Percentiles rank a stretch among this genome's conserved stretches.
These are phyloP conservation scores for Gaertneriomyces semiglobifer DNA, from an alignment of 192 early-diverging fungal genomes.

Conservation along the genomic window DNA sequence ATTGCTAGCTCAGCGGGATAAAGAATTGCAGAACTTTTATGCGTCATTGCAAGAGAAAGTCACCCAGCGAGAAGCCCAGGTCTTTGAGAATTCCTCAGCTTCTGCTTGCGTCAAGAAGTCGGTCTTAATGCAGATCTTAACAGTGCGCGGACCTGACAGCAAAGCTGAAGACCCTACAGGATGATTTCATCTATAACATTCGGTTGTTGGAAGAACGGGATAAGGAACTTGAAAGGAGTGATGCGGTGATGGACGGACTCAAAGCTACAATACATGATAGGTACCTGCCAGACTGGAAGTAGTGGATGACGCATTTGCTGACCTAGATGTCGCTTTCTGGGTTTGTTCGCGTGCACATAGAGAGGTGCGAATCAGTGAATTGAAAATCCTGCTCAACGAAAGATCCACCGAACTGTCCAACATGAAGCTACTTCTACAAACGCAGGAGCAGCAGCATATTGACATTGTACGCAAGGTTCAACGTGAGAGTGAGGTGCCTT, in stretches of 20 bases:
- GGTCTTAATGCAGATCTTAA: not conserved
- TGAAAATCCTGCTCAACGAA: constrained; percentile 32
- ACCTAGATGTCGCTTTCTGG: not conserved
- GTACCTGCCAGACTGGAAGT: constrained; percentile 8
- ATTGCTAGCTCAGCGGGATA: constrained; percentile 11
- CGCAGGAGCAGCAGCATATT: constrained; percentile 38
- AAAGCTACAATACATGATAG: constrained; percentile 26
- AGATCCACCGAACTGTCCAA: constrained; percentile 23
- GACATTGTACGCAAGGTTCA: constrained; percentile 29
- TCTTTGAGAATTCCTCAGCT: not conserved
- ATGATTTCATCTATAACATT: constrained; percentile 45
- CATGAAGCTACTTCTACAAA: constrained; percentile 23
- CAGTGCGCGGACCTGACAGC: constrained; percentile 12
- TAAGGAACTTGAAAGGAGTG: constrained; percentile 35
- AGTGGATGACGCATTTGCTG: not conserved
- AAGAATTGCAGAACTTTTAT: constrained; percentile 25
- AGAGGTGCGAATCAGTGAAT: constrained; percentile 33
- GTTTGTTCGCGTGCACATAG: constrained; percentile 10
- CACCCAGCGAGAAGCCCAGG: constrained; percentile 17
- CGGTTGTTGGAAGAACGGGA: constrained; percentile 39
- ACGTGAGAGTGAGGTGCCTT: constrained; percentile 32
- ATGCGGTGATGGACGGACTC: constrained; percentile 22
- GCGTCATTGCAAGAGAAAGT: constrained; percentile 16
- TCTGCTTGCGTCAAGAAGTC: not conserved
- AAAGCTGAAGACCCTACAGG: constrained; percentile 20